Percentiles rank a stretch among this genome's conserved stretches.
Conservation (phyloP, 805 yeast genomes). For the Candida takata region DNA sequence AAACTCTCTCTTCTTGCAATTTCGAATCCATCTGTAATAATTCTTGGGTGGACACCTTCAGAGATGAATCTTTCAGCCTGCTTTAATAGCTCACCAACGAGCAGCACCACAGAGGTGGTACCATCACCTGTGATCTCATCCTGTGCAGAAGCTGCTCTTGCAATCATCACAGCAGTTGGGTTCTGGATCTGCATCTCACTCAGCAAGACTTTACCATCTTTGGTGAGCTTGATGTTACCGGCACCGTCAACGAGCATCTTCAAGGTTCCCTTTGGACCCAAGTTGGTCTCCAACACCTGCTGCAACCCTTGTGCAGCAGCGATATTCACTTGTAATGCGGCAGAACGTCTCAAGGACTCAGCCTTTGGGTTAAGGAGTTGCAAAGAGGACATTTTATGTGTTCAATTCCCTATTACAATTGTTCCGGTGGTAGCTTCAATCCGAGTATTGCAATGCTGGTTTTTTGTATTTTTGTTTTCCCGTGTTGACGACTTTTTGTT, state of each 20-base stretch:
- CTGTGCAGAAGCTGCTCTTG: conserved; percentile 97
- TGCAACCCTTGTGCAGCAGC: conserved; percentile 97
- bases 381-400: conserved; percentile 48
- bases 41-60: conserved; percentile 95
- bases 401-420: too few species aligned
- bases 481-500: too few species aligned
- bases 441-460: too few species aligned
- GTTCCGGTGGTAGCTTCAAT: too few species aligned
- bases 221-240: conserved; percentile 90
- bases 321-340: conserved; percentile 91
- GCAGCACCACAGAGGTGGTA: conserved; percentile 88
- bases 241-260: conserved; percentile 97
- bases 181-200: conserved; percentile 96
- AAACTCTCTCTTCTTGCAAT: conserved; percentile 73
- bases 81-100: conserved; percentile 89
- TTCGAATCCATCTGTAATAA: conserved; percentile 93
- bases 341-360: conserved; percentile 90
- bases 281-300: conserved; percentile 80
- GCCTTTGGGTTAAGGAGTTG: conserved; percentile 96
- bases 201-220: conserved; percentile 91
- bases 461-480: too few species aligned
- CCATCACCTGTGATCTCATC: conserved; percentile 99
- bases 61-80: conserved; percentile 88
- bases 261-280: conserved; percentile 96
- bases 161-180: conserved; percentile 86